A percentile compares a stretch with the other conserved stretches of the same genome.
Evolutionary conservation across 2,329 filamentous ascomycete species (phyloP).

Genomic region (Alternaria sp.): DNA sequence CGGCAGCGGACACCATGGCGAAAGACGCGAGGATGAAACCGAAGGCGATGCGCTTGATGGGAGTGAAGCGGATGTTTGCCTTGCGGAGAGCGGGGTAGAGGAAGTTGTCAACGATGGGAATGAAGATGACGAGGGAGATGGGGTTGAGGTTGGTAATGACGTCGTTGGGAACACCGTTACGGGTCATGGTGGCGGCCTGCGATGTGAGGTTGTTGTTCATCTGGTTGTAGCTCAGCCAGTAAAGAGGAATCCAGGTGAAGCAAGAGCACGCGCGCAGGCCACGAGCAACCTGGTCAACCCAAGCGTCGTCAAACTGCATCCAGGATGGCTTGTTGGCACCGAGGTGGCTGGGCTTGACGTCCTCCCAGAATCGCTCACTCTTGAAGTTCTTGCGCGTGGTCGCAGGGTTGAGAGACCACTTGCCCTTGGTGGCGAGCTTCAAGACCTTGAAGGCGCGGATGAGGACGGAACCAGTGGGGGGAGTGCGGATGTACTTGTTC

Average conservation of each 20-base stretch:
- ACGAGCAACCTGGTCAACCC: constrained; percentile 67
- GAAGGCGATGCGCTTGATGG: constrained; percentile 60
- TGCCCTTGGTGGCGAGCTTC: constrained; percentile 66
- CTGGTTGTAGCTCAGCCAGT: constrained; percentile 60
- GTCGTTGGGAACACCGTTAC: constrained; percentile 62
- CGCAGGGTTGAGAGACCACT: constrained; percentile 67
- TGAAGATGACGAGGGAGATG: constrained; percentile 60
- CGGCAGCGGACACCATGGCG: constrained; percentile 58
- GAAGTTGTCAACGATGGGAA: constrained; percentile 60
- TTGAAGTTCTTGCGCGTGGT: constrained; percentile 65
- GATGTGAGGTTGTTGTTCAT: constrained; percentile 63
- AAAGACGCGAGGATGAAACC: constrained; percentile 58
- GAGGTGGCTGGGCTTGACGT: constrained; percentile 71
- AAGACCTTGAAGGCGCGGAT: constrained; percentile 70
- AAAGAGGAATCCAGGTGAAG: constrained; percentile 61
- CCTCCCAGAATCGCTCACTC: constrained; percentile 68
- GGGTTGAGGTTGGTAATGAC: constrained; percentile 63
- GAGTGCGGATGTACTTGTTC: constrained; percentile 67
- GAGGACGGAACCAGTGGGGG: constrained; percentile 75
- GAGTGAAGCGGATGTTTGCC: constrained; percentile 57
- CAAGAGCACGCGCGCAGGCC: constrained; percentile 49
- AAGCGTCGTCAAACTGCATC: constrained; percentile 85
- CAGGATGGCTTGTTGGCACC: constrained; percentile 65
- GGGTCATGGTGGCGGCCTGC: constrained; percentile 61
- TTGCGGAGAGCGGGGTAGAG: constrained; percentile 60